These are phyloP conservation scores for Cladosporium sp. DNA, from an alignment of 2,329 filamentous ascomycete species.

Conservation along the genomic window DNA sequence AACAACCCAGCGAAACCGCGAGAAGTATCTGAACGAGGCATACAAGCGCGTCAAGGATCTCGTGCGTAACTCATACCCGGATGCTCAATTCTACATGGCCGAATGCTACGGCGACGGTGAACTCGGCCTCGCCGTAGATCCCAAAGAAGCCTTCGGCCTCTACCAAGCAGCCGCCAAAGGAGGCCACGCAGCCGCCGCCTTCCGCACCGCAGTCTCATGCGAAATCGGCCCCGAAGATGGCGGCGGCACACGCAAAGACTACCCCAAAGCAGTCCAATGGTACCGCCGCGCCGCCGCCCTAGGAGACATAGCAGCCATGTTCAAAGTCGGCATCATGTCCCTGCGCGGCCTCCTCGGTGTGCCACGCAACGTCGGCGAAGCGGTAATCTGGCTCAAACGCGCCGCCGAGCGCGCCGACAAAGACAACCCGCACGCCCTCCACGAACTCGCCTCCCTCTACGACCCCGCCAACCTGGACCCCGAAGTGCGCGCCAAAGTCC, in stretches of 20 bases:
- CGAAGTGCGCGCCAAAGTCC: slow-evolving; percentile 61
- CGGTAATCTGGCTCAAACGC: slow-evolving; percentile 85
- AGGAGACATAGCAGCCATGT: slow-evolving; percentile 91
- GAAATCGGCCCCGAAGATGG: slow-evolving; percentile 94
- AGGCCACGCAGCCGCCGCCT: slow-evolving; percentile 80
- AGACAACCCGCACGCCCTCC: slow-evolving; percentile 91
- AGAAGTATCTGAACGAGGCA: slow-evolving; percentile 79
- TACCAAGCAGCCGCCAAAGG: slow-evolving; percentile 93
- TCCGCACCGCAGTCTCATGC: slow-evolving; percentile 93
- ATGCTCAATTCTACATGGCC: slow-evolving; percentile 90
- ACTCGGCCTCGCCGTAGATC: slow-evolving; percentile 73
- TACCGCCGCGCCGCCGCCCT: slow-evolving; percentile 89
- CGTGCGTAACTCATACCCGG: slow-evolving; percentile 63
- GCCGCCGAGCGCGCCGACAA: slow-evolving; percentile 81
- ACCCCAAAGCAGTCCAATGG: slow-evolving; percentile 94
- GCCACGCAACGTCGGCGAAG: slow-evolving; percentile 73
- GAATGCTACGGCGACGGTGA: slow-evolving; percentile 81
- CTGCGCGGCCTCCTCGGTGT: slow-evolving; percentile 93
- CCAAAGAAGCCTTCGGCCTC: slow-evolving; percentile 86
- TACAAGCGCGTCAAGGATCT: slow-evolving; percentile 91
- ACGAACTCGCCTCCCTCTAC: slow-evolving; percentile 70
- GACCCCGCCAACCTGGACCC: slow-evolving; percentile 55
- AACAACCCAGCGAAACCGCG: slow-evolving; percentile 60
- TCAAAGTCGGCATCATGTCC: slow-evolving; percentile 95
- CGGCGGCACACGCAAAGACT: slow-evolving; percentile 85